A percentile compares a stretch with the other conserved stretches of the same genome.
Conservation (phyloP, 495 filamentous ascomycete genomes). For the Astrothelium subdiscretum region DNA sequence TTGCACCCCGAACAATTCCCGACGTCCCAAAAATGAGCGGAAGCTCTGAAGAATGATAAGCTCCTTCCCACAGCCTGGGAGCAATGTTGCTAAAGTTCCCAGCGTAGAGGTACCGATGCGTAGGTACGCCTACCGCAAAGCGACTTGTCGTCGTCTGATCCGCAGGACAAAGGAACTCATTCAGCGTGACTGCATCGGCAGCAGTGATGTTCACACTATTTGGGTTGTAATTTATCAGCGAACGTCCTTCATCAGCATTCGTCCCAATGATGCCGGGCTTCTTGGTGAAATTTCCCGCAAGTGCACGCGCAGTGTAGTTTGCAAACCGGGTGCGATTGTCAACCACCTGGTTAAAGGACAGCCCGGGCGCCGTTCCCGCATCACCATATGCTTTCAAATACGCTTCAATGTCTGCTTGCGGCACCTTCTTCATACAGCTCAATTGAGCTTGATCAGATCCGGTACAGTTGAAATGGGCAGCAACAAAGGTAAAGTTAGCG, state of each 20-base stretch:
- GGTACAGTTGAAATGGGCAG: conserved; percentile 34
- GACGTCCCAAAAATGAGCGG: conserved; percentile 34
- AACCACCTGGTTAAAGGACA: conserved; percentile 19
- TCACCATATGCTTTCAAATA: conserved; percentile 23
- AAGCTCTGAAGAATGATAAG: conserved; percentile 36
- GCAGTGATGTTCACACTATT: conserved; percentile 7
- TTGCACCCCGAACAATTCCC: conserved; percentile 19
- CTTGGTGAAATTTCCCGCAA: conserved; percentile 11
- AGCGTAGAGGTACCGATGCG: conserved; percentile 29
- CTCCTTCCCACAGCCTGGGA: conserved; percentile 30
- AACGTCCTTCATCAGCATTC: conserved; percentile 15
- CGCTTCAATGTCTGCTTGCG: conserved; percentile 26
- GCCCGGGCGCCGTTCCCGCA: conserved; percentile 9
- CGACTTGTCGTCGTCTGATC: conserved; percentile 7
- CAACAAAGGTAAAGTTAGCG: conserved; percentile 34
- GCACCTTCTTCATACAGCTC: conserved; percentile 37
- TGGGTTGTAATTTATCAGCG: conserved; percentile 10
- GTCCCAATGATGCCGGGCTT: conserved; percentile 18
- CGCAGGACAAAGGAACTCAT: conserved; percentile 9
- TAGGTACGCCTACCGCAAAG: conserved; percentile 10
- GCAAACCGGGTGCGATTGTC: conserved; percentile 23
- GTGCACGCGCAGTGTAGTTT: conserved; percentile 21
- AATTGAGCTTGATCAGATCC: conserved; percentile 30
- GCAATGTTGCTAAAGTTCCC: conserved; percentile 30
- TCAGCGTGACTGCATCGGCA: conserved; percentile 3